Evolutionary conservation across 2,329 filamentous ascomycete species (phyloP).

Genomic region (Sporothrix inflata): DNA sequence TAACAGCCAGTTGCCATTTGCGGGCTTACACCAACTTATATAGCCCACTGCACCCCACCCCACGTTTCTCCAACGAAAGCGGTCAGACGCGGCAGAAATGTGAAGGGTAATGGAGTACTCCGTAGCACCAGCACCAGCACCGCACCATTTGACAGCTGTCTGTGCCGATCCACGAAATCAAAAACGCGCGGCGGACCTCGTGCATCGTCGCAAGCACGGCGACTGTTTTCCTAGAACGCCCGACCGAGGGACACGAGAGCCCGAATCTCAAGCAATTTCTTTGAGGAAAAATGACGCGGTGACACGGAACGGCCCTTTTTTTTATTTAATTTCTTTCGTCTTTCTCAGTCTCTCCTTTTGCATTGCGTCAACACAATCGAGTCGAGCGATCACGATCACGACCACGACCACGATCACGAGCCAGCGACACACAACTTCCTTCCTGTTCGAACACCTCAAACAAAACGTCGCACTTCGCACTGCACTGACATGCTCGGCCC

Average conservation of each 20-base stretch:
- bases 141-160: background rate
- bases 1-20: conserved; percentile 31
- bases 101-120: background rate
- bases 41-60: background rate
- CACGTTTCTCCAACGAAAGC: background rate
- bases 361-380: no score
- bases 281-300: conserved; percentile 20
- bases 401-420: background rate
- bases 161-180: background rate
- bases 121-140: background rate
- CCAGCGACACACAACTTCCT: background rate
- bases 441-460: no score
- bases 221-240: background rate
- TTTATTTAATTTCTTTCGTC: background rate
- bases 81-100: conserved; percentile 25
- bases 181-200: background rate
- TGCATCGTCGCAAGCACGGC: conserved; percentile 3
- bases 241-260: background rate
- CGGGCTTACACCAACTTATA: conserved; percentile 17
- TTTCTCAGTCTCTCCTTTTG: background rate
- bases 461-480: no score
- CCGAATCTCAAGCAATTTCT: background rate
- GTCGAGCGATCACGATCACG: background rate
- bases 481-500: conserved; percentile 65
- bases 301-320: conserved; percentile 16